These are phyloP conservation scores for Tricholoma bakamatsutake DNA, from an alignment of 768 basidiomycete genomes.

Conservation along the genomic window DNA sequence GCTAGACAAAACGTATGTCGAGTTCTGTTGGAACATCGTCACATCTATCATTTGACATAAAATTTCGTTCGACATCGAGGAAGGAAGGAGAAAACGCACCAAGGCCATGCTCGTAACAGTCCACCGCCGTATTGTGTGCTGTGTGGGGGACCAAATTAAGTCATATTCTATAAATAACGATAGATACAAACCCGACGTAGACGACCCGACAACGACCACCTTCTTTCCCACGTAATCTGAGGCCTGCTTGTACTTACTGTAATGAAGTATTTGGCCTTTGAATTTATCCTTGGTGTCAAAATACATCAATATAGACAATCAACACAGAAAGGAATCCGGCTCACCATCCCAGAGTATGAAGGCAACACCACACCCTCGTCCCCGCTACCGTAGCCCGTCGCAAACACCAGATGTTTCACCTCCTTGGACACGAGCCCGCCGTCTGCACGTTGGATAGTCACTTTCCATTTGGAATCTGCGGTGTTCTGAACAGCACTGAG, in stretches of 20 bases:
- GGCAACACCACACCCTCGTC: conserved; percentile 35
- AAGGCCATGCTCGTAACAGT: conserved; percentile 40
- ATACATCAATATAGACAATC: neutral
- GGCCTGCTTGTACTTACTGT: conserved; percentile 42
- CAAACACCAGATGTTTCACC: conserved; percentile 45
- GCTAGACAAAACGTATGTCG: conserved; percentile 22
- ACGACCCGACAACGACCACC: conserved; percentile 63
- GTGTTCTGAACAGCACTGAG: conserved; percentile 28
- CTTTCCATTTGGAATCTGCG: conserved; percentile 33
- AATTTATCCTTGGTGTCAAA: conserved; percentile 61
- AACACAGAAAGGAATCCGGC: neutral
- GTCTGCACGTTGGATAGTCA: conserved; percentile 30
- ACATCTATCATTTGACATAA: conserved; percentile 31
- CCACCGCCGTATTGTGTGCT: conserved; percentile 42
- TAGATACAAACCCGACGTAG: conserved; percentile 41
- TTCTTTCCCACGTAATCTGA: conserved; percentile 53
- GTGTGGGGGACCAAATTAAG: neutral
- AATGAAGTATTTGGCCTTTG: conserved; percentile 51
- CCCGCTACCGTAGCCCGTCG: conserved; percentile 47
- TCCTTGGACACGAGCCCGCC: conserved; percentile 31
- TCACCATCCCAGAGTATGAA: conserved; percentile 38
- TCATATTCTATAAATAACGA: conserved; percentile 1
- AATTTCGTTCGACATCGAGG: neutral
- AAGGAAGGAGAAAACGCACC: conserved; percentile 13
- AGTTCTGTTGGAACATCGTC: conserved; percentile 53